phyloP scores from a whole-genome alignment of 2,329 filamentous ascomycete species.

The Biscogniauxia marginata region DNA sequence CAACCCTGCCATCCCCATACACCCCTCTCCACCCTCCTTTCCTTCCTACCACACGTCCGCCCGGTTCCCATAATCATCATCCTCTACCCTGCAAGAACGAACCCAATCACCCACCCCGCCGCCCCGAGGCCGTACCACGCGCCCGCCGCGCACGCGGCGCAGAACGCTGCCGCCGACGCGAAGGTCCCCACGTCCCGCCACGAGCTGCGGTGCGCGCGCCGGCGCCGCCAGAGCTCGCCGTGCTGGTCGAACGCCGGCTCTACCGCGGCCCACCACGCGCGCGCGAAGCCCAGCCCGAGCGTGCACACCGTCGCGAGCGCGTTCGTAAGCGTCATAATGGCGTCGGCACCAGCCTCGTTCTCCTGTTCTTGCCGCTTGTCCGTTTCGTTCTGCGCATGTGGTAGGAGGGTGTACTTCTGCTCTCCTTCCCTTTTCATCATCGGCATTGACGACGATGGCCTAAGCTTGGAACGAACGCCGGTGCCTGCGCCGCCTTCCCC shows the following conservation, averaged over 20 bases:
- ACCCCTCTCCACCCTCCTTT: too few species aligned
- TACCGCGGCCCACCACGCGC: conserved; percentile 25
- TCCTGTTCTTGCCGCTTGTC: neutral
- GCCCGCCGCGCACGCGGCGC: conserved; percentile 9
- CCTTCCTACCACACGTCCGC: too few species aligned
- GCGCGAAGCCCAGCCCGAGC: conserved; percentile 17
- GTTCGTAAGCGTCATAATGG: conserved; percentile 4
- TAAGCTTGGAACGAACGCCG: conserved; percentile 21
- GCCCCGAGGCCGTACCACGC: conserved; percentile 9
- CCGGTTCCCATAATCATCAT: too few species aligned
- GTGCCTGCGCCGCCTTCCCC: conserved; percentile 20
- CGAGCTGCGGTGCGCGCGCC: conserved; percentile 19
- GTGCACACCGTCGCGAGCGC: conserved; percentile 10
- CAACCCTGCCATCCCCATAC: too few species aligned
- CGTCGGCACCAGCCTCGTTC: neutral
- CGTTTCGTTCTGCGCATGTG: too few species aligned
- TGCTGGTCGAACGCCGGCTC: conserved; percentile 26
- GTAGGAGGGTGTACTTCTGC: neutral
- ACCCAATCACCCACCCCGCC: conserved; percentile 10
- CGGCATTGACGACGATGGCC: neutral
- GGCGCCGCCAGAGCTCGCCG: conserved; percentile 26
- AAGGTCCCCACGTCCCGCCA: conserved; percentile 24
- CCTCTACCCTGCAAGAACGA: too few species aligned
- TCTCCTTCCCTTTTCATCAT: too few species aligned
- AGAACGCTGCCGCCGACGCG: conserved; percentile 18